These are phyloP conservation scores for Aureobasidium mangrovei DNA, from an alignment of 2,329 filamentous ascomycete genomes.

Conservation along the genomic window DNA sequence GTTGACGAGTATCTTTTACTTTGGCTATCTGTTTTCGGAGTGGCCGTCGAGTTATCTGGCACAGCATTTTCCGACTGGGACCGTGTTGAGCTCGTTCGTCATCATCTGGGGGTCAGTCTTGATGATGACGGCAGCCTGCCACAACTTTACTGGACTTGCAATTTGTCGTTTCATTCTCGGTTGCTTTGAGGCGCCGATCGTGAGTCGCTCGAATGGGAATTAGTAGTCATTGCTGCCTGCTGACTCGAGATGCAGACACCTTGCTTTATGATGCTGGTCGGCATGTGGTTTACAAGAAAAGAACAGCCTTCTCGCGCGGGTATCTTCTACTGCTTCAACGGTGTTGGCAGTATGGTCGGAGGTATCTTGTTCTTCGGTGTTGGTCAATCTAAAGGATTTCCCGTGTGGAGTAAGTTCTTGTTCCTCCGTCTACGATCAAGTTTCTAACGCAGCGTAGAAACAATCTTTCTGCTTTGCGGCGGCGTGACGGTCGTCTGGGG, in stretches of 20 bases:
- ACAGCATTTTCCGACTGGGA: constrained; percentile 28
- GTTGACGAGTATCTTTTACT: constrained; percentile 49
- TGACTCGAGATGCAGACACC: constrained; percentile 39
- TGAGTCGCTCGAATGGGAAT: neutral
- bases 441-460: constrained; percentile 51
- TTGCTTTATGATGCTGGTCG: constrained; percentile 56
- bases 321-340: constrained; percentile 66
- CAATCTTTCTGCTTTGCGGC: constrained; percentile 58
- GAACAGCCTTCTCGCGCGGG: constrained; percentile 33
- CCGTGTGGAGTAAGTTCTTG: constrained; percentile 19
- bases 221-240: neutral
- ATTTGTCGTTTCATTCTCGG: constrained; percentile 57
- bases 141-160: constrained; percentile 51
- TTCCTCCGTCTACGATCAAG: constrained; percentile 17
- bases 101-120: constrained; percentile 54
- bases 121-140: constrained; percentile 52
- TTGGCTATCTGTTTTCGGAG: constrained; percentile 32
- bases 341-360: constrained; percentile 60
- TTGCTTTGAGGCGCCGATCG: constrained; percentile 60
- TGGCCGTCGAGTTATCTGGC: constrained; percentile 23
- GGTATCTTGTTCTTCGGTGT: constrained; percentile 54
- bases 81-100: constrained; percentile 35
- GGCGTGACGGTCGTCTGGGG: constrained; percentile 55
- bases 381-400: constrained; percentile 25
- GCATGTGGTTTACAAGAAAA: constrained; percentile 58